Conservation (phyloP, 2,329 filamentous ascomycete genomes). For the Botrytis tulipae region DNA sequence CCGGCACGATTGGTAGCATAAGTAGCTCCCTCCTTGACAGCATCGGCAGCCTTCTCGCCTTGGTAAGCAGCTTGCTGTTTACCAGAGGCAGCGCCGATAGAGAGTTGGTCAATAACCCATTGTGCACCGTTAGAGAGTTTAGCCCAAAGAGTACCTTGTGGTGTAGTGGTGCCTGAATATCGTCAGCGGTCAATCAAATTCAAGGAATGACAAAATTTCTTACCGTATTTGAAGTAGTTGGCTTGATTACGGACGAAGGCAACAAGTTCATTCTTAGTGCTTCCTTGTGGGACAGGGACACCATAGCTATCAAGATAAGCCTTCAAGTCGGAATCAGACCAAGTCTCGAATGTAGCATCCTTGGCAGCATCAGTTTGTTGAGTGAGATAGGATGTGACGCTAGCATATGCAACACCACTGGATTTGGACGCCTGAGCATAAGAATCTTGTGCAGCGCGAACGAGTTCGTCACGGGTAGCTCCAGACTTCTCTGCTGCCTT, state of each 20-base stretch:
- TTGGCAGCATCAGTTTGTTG: conserved; percentile 65
- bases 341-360: conserved; percentile 66
- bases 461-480: conserved; percentile 69
- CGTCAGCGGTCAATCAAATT: not conserved
- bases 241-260: conserved; percentile 70
- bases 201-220: not conserved
- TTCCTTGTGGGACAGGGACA: conserved; percentile 44
- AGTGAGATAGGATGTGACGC: conserved; percentile 68
- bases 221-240: conserved; percentile 73
- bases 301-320: conserved; percentile 78
- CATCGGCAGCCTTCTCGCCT: conserved; percentile 48
- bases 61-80: conserved; percentile 42
- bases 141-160: conserved; percentile 63
- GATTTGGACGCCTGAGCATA: conserved; percentile 59
- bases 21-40: conserved; percentile 38
- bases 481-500: conserved; percentile 61
- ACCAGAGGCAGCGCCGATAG: conserved; percentile 47
- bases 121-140: conserved; percentile 51
- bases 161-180: conserved; percentile 51
- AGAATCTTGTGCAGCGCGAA: conserved; percentile 60
- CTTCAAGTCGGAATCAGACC: conserved; percentile 66
- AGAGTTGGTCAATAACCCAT: conserved; percentile 50
- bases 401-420: conserved; percentile 59
- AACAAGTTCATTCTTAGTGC: conserved; percentile 60
- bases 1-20: conserved; percentile 39